phyloP scores from a whole-genome alignment of 139 green algal genomes.

The Desmodesmus armatus region DNA sequence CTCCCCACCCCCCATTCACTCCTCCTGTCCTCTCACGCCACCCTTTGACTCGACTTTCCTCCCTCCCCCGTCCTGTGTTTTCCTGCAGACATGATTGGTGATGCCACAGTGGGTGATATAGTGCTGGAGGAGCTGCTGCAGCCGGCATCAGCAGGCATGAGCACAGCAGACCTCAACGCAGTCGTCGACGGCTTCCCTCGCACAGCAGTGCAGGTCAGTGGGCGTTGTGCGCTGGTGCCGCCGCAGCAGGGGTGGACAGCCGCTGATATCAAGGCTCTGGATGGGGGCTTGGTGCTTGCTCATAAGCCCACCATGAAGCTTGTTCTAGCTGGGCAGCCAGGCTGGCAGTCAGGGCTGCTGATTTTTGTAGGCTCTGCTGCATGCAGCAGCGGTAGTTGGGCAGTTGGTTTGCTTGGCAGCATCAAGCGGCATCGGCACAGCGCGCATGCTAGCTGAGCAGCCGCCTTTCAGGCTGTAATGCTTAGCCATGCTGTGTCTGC shows the following conservation, averaged over 20 bases:
- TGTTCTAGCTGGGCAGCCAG: not conserved
- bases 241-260: not conserved
- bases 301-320: no score
- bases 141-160: not conserved
- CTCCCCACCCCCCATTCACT: no score
- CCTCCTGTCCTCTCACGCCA: no score
- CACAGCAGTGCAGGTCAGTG: constrained; percentile 44
- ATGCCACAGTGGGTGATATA: constrained; percentile 35
- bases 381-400: not conserved
- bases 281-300: no score
- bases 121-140: constrained; percentile 42
- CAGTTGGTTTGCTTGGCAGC: not conserved
- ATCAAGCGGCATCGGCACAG: no score
- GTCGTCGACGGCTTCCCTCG: constrained; percentile 46
- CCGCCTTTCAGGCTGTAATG: not conserved
- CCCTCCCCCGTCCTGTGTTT: no score
- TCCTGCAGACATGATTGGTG: constrained; percentile 52
- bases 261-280: no score
- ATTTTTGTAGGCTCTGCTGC: not conserved
- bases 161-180: not conserved
- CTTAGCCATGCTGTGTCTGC: not conserved
- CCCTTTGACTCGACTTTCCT: no score
- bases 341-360: not conserved
- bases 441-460: no score
- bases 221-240: not conserved